A percentile compares a stretch with the other conserved stretches of the same genome.
Evolutionary conservation across 1,139 yeast genomes (phyloP).

Genomic region (Pneumocystis carinii): DNA sequence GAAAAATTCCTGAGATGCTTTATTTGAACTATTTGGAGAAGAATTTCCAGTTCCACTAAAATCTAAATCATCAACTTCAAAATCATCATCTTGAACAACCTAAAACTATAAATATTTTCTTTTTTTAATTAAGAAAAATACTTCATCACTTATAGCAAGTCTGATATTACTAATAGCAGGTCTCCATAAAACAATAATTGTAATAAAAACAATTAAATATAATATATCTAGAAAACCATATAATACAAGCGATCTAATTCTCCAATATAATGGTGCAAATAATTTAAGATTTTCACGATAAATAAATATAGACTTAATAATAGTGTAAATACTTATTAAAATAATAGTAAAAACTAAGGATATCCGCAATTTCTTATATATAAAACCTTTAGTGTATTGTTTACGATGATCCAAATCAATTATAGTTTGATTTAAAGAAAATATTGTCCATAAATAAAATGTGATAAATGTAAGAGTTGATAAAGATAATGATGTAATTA

Average conservation of each 20-base stretch:
- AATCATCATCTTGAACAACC: slow-evolving; percentile 59
- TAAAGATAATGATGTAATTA: slow-evolving; percentile 44
- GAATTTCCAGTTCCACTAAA: slow-evolving; percentile 18
- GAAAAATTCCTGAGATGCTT: background rate
- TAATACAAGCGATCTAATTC: slow-evolving; percentile 68
- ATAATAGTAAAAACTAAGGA: slow-evolving; percentile 55
- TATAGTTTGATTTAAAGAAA: slow-evolving; percentile 61
- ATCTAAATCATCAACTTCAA: slow-evolving; percentile 29
- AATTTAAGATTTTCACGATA: slow-evolving; percentile 57
- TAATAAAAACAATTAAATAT: slow-evolving; percentile 68
- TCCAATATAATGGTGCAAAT: slow-evolving; percentile 85
- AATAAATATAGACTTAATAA: slow-evolving; percentile 52
- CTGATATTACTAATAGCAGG: slow-evolving; percentile 92
- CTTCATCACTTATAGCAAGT: slow-evolving; percentile 83
- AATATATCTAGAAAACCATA: slow-evolving; percentile 76
- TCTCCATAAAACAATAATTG: slow-evolving; percentile 87
- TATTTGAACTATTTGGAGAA: background rate
- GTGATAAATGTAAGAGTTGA: slow-evolving; percentile 52
- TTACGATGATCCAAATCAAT: slow-evolving; percentile 57
- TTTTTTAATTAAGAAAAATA: background rate
- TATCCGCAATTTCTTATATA: slow-evolving; percentile 67
- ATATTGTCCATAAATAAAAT: slow-evolving; percentile 62
- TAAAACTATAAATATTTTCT: background rate
- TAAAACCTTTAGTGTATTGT: slow-evolving; percentile 75
- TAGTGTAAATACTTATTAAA: slow-evolving; percentile 45